Conservation (phyloP, 2,329 filamentous ascomycete species). For the Metarhizium sp. region DNA sequence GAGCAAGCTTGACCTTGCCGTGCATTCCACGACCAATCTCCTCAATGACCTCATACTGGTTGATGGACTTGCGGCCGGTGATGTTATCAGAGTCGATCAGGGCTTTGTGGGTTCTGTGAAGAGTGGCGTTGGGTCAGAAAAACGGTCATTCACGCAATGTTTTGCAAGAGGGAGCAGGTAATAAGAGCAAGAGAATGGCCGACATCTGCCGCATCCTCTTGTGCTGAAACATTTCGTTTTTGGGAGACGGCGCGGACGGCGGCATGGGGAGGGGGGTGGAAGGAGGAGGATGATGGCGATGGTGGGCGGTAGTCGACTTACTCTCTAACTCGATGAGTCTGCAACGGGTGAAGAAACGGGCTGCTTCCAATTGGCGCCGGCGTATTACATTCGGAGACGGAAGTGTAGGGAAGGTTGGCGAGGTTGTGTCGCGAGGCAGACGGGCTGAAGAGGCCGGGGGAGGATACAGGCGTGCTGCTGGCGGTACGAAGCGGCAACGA, state of each 20-base stretch:
- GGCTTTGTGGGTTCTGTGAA: constrained; percentile 73
- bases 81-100: constrained; percentile 81
- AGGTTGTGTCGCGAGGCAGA: constrained; percentile 31
- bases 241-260: neutral
- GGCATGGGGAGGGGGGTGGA: neutral
- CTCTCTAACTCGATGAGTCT: constrained; percentile 68
- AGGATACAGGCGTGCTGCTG: constrained; percentile 49
- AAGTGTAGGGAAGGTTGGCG: constrained; percentile 23
- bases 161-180: neutral
- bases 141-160: neutral
- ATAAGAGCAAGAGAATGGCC: neutral
- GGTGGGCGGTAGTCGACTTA: constrained; percentile 33
- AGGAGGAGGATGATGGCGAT: neutral
- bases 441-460: constrained; percentile 53
- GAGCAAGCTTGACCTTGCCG: constrained; percentile 92
- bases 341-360: constrained; percentile 60
- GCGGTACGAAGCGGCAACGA: constrained; percentile 38
- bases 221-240: neutral
- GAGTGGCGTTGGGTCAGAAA: neutral
- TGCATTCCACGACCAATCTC: constrained; percentile 94
- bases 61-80: constrained; percentile 92
- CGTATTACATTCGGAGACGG: constrained; percentile 44
- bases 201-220: neutral
- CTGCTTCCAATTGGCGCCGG: constrained; percentile 40
- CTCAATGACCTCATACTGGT: constrained; percentile 94